These are phyloP conservation scores for Leptographium wingfieldii DNA, from an alignment of 2,329 filamentous ascomycete species.

Conservation along the genomic window DNA sequence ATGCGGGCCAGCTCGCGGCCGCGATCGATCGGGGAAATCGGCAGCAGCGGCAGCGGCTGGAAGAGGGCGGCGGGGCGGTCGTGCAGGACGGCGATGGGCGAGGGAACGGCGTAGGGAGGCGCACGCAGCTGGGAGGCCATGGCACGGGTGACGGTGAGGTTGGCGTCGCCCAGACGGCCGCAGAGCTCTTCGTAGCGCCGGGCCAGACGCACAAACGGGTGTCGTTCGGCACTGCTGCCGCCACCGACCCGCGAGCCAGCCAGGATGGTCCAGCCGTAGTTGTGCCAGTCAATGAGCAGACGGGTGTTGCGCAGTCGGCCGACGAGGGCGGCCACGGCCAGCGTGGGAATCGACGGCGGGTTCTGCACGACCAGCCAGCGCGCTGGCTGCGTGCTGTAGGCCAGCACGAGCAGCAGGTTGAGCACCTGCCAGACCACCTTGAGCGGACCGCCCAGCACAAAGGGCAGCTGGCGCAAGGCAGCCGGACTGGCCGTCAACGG, in stretches of 20 bases:
- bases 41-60: constrained; percentile 42
- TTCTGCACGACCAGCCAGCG: constrained; percentile 78
- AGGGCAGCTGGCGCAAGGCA: constrained; percentile 57
- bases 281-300: constrained; percentile 95
- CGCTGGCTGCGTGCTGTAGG: constrained; percentile 60
- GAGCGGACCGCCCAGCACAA: constrained; percentile 64
- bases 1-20: constrained; percentile 3
- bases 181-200: constrained; percentile 65
- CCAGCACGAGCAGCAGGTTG: constrained; percentile 57
- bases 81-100: constrained; percentile 60
- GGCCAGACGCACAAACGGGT: constrained; percentile 68
- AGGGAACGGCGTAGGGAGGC: constrained; percentile 48
- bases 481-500: constrained; percentile 56
- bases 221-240: constrained; percentile 21
- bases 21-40: background rate
- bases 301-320: constrained; percentile 67
- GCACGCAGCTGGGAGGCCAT: constrained; percentile 64
- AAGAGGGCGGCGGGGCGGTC: constrained; percentile 80
- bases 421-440: constrained; percentile 78
- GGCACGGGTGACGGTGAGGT: constrained; percentile 80
- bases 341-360: constrained; percentile 84
- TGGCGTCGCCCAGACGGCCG: constrained; percentile 54
- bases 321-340: constrained; percentile 60
- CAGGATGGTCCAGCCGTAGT: constrained; percentile 93
- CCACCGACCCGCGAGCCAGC: constrained; percentile 43